Percentiles rank a stretch among this genome's conserved stretches.
These are phyloP conservation scores for Eimeria maxima DNA, from an alignment of 169 alveolate genomes.

Conservation along the genomic window DNA sequence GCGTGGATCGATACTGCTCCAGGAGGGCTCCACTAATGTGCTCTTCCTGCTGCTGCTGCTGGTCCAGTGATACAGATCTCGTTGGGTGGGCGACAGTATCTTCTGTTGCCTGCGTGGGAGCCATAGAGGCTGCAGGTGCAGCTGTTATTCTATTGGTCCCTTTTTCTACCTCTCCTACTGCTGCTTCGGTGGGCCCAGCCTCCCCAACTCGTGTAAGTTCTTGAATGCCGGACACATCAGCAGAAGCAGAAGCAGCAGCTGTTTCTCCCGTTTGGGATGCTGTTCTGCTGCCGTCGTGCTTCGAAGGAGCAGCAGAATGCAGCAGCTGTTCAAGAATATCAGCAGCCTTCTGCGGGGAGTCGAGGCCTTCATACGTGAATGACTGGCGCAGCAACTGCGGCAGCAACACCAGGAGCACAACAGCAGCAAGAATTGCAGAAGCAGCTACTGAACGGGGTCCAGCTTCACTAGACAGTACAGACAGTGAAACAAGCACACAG, in stretches of 20 bases:
- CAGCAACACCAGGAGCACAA: conserved; percentile 8
- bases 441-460: neutral
- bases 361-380: neutral
- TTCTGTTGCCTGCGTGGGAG: neutral
- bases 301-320: conserved; percentile 1
- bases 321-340: neutral
- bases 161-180: neutral
- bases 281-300: neutral
- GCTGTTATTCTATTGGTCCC: neutral
- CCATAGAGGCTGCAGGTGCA: neutral
- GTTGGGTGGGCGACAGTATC: neutral
- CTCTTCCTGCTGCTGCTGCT: conserved; percentile 30
- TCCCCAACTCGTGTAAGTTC: neutral
- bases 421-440: neutral
- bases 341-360: neutral
- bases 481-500: neutral
- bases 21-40: neutral
- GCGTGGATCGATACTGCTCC: neutral
- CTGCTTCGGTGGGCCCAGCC: neutral
- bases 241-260: neutral
- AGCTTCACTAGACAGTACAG: neutral
- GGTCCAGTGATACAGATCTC: neutral
- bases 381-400: conserved; percentile 17
- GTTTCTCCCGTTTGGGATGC: neutral
- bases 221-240: neutral